A percentile compares a stretch with the other conserved stretches of the same genome.
Conservation (phyloP, 73 alveolate genomes). For the Paramecium octaurelia region DNA sequence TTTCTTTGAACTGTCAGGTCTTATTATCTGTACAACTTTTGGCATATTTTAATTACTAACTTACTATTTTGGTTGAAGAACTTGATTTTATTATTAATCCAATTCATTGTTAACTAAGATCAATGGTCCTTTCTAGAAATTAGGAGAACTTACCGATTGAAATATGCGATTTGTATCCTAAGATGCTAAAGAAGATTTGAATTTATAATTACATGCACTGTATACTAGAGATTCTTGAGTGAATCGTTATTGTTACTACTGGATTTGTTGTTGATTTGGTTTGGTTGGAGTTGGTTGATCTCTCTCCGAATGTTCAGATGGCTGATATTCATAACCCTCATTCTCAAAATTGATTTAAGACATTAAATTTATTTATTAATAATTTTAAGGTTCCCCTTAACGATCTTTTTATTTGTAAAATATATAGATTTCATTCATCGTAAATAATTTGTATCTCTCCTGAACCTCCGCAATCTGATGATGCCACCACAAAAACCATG, state of each 20-base stretch:
- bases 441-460: conserved; percentile 4
- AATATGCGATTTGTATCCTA: conserved; percentile 1
- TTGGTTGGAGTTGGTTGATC: conserved; percentile 13
- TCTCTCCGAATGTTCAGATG: conserved; percentile 35
- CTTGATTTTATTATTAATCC: neutral
- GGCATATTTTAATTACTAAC: conserved; percentile 19
- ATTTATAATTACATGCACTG: neutral
- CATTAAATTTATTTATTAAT: neutral
- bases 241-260: neutral
- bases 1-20: neutral
- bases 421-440: neutral
- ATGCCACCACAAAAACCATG: conserved; percentile 11
- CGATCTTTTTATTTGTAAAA: conserved; percentile 2
- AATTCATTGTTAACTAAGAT: neutral
- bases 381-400: neutral
- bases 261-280: neutral
- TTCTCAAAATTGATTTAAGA: conserved; percentile 25
- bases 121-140: conserved; percentile 9
- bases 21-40: neutral
- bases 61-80: neutral
- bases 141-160: conserved; percentile 15
- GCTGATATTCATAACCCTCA: conserved; percentile 35
- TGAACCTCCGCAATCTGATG: conserved; percentile 15
- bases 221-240: conserved; percentile 35
- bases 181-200: neutral